Evolutionary conservation across 2,329 filamentous ascomycete species (phyloP), one percentile per base, ranked within the genome.

Genomic region (Sarocladium brachiariae): DNA sequence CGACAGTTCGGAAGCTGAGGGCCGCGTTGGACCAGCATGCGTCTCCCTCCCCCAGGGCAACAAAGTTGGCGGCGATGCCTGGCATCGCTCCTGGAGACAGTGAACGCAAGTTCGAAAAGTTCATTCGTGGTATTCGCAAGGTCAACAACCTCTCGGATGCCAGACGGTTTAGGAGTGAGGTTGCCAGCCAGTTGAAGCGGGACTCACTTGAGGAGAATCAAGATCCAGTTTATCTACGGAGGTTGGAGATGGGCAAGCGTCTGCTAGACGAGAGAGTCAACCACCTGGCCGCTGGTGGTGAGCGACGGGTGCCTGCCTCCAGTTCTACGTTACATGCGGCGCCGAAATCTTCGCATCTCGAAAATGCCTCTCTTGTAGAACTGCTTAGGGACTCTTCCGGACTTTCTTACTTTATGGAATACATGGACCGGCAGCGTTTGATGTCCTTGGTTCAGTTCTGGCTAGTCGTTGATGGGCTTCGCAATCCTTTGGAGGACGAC

Each of bases 401-500:
- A 0, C 75, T 99, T 8, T 97, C 93, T 2, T 99, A 96, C 64
- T 97, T 99, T 70, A 99, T 99, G 93, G 93, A 99, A 64, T 97
- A 90, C 62, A 99, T 99, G 93, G 93, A 99, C 64, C 84, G 93
- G 37, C 87, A 91, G 63, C 78, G 80, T 14, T 75, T 92, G 23
- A 92, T 97, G 85, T 80, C 87, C 13, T 72, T 96, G 43, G 91
- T 99, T 5, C 93, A 99, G 61, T 99, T 97, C 66, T 99, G 92
- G 90, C 84, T 99, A 35, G 93, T 97, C 2, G 93, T 97, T 5
- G 93, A 99, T 68, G 92, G 93, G 0, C 89, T 97, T 59, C 86
- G 95, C 37, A 96, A 95, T 59, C 95, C 93, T 0, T 72, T 99
- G 2, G 93, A 99, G 67, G 88, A 92, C 56, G 78, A 81, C 59